These are phyloP conservation scores for Ophiobolus disseminans DNA, from an alignment of 2,329 filamentous ascomycete species.

Conservation along the genomic window DNA sequence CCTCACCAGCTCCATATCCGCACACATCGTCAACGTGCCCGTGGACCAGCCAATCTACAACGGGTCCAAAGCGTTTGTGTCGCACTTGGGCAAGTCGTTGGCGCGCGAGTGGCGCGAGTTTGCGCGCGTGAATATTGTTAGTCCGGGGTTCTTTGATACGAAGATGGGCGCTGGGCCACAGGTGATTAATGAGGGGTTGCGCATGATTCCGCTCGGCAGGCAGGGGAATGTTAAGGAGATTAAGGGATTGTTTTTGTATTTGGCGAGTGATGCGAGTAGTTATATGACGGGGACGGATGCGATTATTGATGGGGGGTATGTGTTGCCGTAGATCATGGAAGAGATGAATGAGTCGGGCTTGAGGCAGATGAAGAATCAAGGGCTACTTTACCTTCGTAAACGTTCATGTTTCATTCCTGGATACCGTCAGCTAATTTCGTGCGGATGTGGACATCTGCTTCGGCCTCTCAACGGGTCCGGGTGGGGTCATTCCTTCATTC, in stretches of 20 bases:
- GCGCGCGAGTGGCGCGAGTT: conserved; percentile 73
- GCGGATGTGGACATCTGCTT: too few relatives aligned
- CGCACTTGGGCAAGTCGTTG: conserved; percentile 66
- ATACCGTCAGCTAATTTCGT: too few relatives aligned
- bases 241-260: conserved; percentile 80
- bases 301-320: conserved; percentile 78
- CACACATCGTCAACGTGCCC: conserved; percentile 81
- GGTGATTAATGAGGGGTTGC: conserved; percentile 69
- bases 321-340: conserved; percentile 48
- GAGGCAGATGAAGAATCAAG: too few relatives aligned
- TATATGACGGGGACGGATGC: conserved; percentile 80
- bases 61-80: conserved; percentile 66
- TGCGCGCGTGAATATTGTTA: conserved; percentile 70
- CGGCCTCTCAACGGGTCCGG: too few relatives aligned
- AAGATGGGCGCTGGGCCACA: conserved; percentile 66
- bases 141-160: conserved; percentile 71
- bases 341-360: too few relatives aligned
- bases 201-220: conserved; percentile 78
- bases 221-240: conserved; percentile 76
- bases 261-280: conserved; percentile 79
- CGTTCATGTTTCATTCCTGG: too few relatives aligned
- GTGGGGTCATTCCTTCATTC: too few relatives aligned
- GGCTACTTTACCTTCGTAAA: too few relatives aligned
- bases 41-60: conserved; percentile 62
- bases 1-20: conserved; percentile 73